Evolutionary conservation across 2,329 filamentous ascomycete species (phyloP).

Genomic region (Passalora sequoiae): DNA sequence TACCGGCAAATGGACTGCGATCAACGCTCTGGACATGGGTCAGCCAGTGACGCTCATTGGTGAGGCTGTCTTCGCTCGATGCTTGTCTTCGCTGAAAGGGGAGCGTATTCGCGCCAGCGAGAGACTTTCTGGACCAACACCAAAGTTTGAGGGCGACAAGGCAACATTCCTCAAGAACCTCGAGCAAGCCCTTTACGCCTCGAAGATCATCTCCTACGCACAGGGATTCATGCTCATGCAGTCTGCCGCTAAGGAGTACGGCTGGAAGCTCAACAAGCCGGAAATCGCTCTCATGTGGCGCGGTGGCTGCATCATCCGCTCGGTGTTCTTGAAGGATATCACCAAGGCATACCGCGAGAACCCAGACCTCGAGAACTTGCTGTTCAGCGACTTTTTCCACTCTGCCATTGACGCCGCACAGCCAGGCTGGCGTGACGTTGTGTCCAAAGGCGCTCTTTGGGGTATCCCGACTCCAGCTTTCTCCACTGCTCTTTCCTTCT

Average conservation of each 20-base stretch:
- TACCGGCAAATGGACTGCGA: conserved; percentile 99
- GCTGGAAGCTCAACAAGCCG: conserved; percentile 99
- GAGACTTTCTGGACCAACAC: conserved; percentile 71
- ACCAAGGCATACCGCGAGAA: conserved; percentile 92
- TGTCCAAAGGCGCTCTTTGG: conserved; percentile 85
- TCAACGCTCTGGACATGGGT: conserved; percentile 96
- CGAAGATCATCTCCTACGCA: conserved; percentile 99
- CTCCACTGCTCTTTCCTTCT: conserved; percentile 96
- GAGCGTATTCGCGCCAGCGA: conserved; percentile 80
- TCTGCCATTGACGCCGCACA: conserved; percentile 97
- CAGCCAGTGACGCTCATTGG: conserved; percentile 98
- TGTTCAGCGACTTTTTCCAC: conserved; percentile 99
- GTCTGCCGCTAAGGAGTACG: conserved; percentile 91
- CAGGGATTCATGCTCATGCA: conserved; percentile 99
- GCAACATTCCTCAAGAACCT: conserved; percentile 92
- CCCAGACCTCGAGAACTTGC: conserved; percentile 92
- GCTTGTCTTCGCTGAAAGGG: conserved; percentile 87
- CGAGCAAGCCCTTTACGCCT: conserved; percentile 97
- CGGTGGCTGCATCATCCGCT: conserved; percentile 99
- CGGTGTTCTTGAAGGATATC: conserved; percentile 99
- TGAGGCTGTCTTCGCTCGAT: conserved; percentile 92
- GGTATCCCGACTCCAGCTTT: conserved; percentile 96
- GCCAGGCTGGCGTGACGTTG: conserved; percentile 79
- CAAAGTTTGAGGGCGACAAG: conserved; percentile 83
- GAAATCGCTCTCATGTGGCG: conserved; percentile 99